Conservation (phyloP, 2,329 filamentous ascomycete genomes). For the Pseudogymnoascus sp. region DNA sequence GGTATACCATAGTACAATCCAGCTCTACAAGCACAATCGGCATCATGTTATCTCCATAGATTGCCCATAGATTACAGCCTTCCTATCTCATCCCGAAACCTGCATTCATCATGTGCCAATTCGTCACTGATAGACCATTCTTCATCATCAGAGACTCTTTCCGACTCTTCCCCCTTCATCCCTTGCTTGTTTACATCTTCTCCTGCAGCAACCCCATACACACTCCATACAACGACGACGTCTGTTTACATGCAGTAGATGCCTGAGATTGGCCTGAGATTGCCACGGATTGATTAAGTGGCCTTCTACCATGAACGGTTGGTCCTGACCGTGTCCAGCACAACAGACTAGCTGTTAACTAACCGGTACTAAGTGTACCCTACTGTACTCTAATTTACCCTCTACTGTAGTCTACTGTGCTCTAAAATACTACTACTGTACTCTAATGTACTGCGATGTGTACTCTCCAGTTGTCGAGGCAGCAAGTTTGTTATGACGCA, state of each 20-base stretch:
- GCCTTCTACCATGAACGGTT: background rate
- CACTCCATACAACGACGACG: background rate
- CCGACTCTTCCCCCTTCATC: background rate
- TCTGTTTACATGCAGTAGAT: background rate
- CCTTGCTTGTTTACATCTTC: constrained; percentile 3
- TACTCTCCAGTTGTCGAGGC: background rate
- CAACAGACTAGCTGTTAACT: background rate
- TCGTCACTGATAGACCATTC: background rate
- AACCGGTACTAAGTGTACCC: background rate
- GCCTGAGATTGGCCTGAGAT: background rate
- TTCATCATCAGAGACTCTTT: background rate
- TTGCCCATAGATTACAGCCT: background rate
- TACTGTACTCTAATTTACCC: constrained; percentile 2
- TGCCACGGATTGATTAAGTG: background rate
- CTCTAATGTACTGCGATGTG: background rate
- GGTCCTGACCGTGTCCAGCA: background rate
- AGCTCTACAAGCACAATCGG: background rate
- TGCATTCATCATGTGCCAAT: constrained; percentile 6
- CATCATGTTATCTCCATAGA: background rate
- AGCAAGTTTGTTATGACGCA: background rate
- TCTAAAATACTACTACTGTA: constrained; percentile 3
- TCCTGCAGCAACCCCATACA: constrained; percentile 6
- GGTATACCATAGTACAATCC: background rate
- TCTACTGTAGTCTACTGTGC: background rate
- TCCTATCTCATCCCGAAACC: background rate